A percentile compares a stretch with the other conserved stretches of the same genome.
Evolutionary conservation across 192 early-diverging fungal species (phyloP).

Genomic region (Backusella luteola): DNA sequence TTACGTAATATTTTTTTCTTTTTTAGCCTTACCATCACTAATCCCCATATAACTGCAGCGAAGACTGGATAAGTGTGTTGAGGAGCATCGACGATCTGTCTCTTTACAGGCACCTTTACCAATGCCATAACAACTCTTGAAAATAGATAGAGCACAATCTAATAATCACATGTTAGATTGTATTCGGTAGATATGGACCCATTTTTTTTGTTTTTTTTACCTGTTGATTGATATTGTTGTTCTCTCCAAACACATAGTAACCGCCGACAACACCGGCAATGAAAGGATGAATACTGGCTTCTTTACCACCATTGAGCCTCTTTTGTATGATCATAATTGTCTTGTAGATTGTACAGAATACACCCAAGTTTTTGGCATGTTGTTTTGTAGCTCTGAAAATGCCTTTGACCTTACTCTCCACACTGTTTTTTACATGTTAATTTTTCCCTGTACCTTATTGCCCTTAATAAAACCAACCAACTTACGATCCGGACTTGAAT

Average conservation of each 20-base stretch:
- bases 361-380: constrained; percentile 86
- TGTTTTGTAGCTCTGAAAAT: constrained; percentile 87
- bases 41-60: constrained; percentile 92
- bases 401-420: constrained; percentile 70
- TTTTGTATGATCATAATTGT: constrained; percentile 78
- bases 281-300: constrained; percentile 79
- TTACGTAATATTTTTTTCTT: background rate
- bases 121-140: constrained; percentile 87
- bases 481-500: constrained; percentile 72
- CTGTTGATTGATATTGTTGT: constrained; percentile 96
- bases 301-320: constrained; percentile 70
- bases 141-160: constrained; percentile 94
- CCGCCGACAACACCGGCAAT: constrained; percentile 89
- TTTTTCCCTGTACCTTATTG: background rate
- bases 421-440: constrained; percentile 39
- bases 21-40: constrained; percentile 68
- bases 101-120: constrained; percentile 78
- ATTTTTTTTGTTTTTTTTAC: constrained; percentile 35
- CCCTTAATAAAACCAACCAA: background rate
- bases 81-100: constrained; percentile 68
- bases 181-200: background rate
- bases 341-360: constrained; percentile 96
- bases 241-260: constrained; percentile 92
- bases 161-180: background rate
- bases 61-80: constrained; percentile 84